Base-by-base conservation (phyloP, 2,329 filamentous ascomycete species). In the Arthrocladium fulminans region DNA sequence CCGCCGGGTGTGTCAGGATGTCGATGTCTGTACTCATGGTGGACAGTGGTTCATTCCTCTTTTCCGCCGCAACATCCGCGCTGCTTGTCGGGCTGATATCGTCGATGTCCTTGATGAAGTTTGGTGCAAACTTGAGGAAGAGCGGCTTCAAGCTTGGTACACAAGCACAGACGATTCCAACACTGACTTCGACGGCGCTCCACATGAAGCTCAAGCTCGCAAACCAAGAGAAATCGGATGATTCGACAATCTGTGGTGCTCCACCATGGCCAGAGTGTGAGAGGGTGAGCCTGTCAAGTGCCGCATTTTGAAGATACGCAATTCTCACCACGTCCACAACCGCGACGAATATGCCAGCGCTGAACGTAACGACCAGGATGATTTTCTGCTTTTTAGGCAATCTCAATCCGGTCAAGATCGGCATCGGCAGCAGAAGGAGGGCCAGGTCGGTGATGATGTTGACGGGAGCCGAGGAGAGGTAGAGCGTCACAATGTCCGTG, bases 101-200 rank as follows among this genome's bases (percentile, higher is more conserved):
- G 19, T 58, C 61, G 2, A 62, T 60, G 56, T 79, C 75, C 40
- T 73, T 71, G 40, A 82, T 69, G 64, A 80, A 66, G 42, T 69
- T 70, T 3, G 79, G 79, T 27, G 80, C 57, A 48, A 81, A 72
- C 9, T 76, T 69, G 34, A 86, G 78, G 48, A 90, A 81, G 5
- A 97, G 71, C 1, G 90, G 89, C 63, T 96, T 96, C 53, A 96
- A 70, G 0, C 85, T 90, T 7, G 90, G 90, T n/a, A 96, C 85
- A 59, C 88, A 95, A 35, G 85, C 89, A 61, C 87, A 94, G 54
- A 88, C 83, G 57, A 96, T 88, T 15, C 88, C 89, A 1, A 94
- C 73, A 56, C 94, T 92, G 60, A 95, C 88, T 65, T 96, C 89
- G 47, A 96, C 81, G 10, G 84, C 85, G 13, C 86, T 90, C 90